These are phyloP conservation scores for Hericium rajendrae DNA, from an alignment of 768 basidiomycete species.

Conservation along the genomic window DNA sequence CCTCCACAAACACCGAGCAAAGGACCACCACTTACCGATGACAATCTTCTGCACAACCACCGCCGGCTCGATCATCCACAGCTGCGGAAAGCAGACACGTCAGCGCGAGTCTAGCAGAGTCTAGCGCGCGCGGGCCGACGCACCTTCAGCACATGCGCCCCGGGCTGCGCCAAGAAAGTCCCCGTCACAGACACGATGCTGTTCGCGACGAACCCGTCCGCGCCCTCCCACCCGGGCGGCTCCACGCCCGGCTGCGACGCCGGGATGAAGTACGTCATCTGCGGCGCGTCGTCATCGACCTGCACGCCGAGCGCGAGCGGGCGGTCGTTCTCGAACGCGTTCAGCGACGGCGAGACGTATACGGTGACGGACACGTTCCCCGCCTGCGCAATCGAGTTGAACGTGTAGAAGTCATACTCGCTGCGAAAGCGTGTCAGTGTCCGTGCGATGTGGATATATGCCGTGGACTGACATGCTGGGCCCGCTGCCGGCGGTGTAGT, in stretches of 20 bases:
- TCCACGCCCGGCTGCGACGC: conserved; percentile 33
- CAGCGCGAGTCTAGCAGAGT: neutral
- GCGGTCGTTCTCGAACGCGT: conserved; percentile 37
- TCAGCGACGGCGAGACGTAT: conserved; percentile 43
- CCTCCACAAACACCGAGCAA: too few relatives aligned
- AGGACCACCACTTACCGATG: conserved; percentile 30
- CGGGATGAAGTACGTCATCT: conserved; percentile 39
- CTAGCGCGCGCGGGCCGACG: neutral
- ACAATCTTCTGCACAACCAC: conserved; percentile 55
- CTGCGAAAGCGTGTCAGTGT: conserved; percentile 19
- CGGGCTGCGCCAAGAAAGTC: conserved; percentile 33
- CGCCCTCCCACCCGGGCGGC: conserved; percentile 37
- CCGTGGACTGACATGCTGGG: conserved; percentile 39
- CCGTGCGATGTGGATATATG: neutral
- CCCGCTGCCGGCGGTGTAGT: conserved; percentile 51
- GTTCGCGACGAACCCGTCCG: conserved; percentile 46
- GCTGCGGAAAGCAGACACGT: conserved; percentile 10
- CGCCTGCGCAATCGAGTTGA: conserved; percentile 31
- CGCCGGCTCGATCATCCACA: conserved; percentile 49
- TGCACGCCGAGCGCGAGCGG: conserved; percentile 44
- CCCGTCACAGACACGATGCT: conserved; percentile 33
- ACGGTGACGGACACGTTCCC: conserved; percentile 41
- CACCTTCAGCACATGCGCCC: conserved; percentile 46
- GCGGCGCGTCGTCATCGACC: conserved; percentile 34
- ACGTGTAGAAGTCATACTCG: conserved; percentile 58